Base-by-base conservation (phyloP, 768 basidiomycete genomes). In the Glaciozyma martinii region DNA sequence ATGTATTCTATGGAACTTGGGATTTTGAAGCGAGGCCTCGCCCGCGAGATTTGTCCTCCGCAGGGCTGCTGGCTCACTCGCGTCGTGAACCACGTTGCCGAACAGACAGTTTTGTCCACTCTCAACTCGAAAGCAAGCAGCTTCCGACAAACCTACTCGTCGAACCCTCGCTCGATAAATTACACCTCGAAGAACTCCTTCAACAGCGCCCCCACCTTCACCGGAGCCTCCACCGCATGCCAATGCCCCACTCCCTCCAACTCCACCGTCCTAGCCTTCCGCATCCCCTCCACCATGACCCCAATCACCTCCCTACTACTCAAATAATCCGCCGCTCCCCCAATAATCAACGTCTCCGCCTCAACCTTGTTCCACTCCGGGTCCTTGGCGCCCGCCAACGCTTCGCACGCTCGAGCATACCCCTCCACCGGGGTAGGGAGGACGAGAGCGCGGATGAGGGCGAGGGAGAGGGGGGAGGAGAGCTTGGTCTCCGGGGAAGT, bases 391-490 rank as follows among this genome's bases (percentile, higher is more conserved):
- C 44, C 33, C 0, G 60, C 62, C 3, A 68, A 25, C 3, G 66
- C 66, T 19, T 60, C 49, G 43, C 62, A 61, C 18, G 66, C 66
- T 3, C 54, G 47, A 0, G 66, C 55, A 46, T 68, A 68, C 18
- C 62, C 66, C 7, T 29, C 33, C 0, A 50, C 30, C 1, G 44
- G n/a, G 3, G 66, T 61, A 1, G 33, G 23, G 18, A 68, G 66
- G 9, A 68, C 62, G 56, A 68, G 63, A 19, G 66, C 29, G 3
- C 66, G 62, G 15, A 64, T 60, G 12, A 68, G 43, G 2, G 66
- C 66, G 33, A 30, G 52, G 1, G 62, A 54, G 60, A 64, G 62
- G 7, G 66, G 66, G 2, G 56, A 59, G 37, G 10, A 23, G 43
- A 23, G 12, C 25, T 59, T 64, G 10, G 62, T 49, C 23, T 32